phyloP scores from a whole-genome alignment of 768 basidiomycete species.

The Astraeus odoratus region DNA sequence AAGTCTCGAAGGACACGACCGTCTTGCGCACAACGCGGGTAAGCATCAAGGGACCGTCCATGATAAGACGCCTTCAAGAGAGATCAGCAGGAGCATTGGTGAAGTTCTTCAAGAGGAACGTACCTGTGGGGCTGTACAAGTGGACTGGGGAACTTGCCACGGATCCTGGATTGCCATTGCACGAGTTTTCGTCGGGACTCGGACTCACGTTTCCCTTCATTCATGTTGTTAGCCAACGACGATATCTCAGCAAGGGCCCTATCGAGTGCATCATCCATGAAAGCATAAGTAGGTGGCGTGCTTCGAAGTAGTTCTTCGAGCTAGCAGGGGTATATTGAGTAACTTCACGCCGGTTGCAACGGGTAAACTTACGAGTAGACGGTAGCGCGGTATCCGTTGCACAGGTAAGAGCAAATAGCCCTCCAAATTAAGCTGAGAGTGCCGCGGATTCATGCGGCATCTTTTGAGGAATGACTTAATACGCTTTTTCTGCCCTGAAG shows the following conservation, averaged over 20 bases:
- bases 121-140: conserved; percentile 96
- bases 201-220: conserved; percentile 94
- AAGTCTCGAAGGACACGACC: conserved; percentile 72
- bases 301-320: conserved; percentile 81
- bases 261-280: conserved; percentile 77
- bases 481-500: conserved; percentile 79
- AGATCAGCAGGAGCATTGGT: conserved; percentile 5
- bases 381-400: conserved; percentile 96
- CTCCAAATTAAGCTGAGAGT: conserved; percentile 91
- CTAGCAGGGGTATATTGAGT: conserved; percentile 21
- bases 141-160: conserved; percentile 92
- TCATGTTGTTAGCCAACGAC: conserved; percentile 88
- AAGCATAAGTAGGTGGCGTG: conserved; percentile 75
- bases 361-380: conserved; percentile 65
- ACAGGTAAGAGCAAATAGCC: conserved; percentile 92
- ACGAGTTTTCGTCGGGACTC: conserved; percentile 90
- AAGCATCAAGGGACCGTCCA: conserved; percentile 82
- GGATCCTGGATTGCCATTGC: conserved; percentile 84
- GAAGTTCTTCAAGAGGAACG: conserved; percentile 15
- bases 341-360: conserved; percentile 1
- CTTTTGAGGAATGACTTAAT: conserved; percentile 87
- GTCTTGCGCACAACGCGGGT: conserved; percentile 90
- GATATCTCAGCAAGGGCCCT: conserved; percentile 84
- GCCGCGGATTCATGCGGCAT: conserved; percentile 81
- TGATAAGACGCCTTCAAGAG: conserved; percentile 68